Conservation (phyloP, 1,284 basidiomycete genomes). For the Xerocomus nothofagi region DNA sequence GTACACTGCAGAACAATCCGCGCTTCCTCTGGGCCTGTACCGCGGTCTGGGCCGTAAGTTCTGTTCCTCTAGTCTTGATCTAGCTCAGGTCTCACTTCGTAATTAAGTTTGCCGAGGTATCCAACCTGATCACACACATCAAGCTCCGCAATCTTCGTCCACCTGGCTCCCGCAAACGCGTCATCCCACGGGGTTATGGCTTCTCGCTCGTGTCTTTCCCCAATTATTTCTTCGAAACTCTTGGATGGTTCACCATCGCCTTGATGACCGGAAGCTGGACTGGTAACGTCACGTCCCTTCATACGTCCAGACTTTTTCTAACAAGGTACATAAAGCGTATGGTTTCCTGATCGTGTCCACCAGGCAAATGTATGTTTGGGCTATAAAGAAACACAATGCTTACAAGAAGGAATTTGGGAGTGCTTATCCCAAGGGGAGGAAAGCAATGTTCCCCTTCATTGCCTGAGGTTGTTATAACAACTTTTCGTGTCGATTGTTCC, state of each 20-base stretch:
- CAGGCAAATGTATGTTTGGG: conserved; percentile 86
- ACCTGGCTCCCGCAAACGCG: conserved; percentile 75
- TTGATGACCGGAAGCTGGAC: conserved; percentile 79
- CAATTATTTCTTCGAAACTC: conserved; percentile 92
- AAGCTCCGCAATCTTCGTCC: conserved; percentile 84
- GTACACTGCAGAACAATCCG: conserved; percentile 68
- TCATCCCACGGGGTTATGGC: conserved; percentile 84
- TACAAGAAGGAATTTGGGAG: conserved; percentile 95
- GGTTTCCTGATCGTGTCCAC: conserved; percentile 72
- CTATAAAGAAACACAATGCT: conserved; percentile 84
- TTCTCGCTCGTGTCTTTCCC: conserved; percentile 88
- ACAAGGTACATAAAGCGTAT: conserved; percentile 47
- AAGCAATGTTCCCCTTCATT: conserved; percentile 78
- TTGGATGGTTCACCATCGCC: conserved; percentile 77
- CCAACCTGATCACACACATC: conserved; percentile 84
- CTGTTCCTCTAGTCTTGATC: conserved; percentile 1
- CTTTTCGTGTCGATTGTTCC: not conserved
- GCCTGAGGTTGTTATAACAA: conserved; percentile 11
- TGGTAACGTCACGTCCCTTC: conserved; percentile 48
- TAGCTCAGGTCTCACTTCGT: not conserved
- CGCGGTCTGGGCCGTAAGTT: conserved; percentile 74
- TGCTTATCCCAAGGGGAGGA: conserved; percentile 75
- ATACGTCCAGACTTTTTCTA: conserved; percentile 1
- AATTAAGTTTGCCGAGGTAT: conserved; percentile 78
- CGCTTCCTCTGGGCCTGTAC: conserved; percentile 69